phyloP scores from a whole-genome alignment of 1,284 basidiomycete species.

The Microbotryum lychnidis-dioicae region DNA sequence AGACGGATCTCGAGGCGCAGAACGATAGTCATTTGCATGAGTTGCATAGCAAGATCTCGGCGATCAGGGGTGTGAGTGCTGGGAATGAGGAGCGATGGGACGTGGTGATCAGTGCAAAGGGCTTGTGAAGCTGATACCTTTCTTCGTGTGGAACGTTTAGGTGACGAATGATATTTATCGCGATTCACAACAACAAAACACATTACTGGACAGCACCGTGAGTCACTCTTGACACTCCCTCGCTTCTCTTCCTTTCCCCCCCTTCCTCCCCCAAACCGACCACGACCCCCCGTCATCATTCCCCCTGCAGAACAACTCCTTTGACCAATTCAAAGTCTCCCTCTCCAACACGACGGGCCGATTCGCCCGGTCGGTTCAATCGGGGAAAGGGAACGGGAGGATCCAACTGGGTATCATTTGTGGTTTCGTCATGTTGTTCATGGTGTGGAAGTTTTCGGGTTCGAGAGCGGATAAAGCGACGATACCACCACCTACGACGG shows the following conservation, averaged over 20 bases:
- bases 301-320: constrained; percentile 27
- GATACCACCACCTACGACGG: too few relatives aligned
- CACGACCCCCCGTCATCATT: not conserved
- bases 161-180: constrained; percentile 35
- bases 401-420: constrained; percentile 22
- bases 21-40: constrained; percentile 34
- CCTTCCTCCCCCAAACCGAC: not conserved
- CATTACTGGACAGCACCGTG: constrained; percentile 32
- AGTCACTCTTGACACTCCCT: not conserved
- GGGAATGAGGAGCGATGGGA: not conserved
- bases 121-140: not conserved
- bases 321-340: constrained; percentile 33
- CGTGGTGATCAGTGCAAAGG: not conserved
- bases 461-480: too few relatives aligned
- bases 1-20: constrained; percentile 31
- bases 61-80: constrained; percentile 25
- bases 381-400: constrained; percentile 15
- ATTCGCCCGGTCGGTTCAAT: constrained; percentile 22
- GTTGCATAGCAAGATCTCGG: constrained; percentile 30
- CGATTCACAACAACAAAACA: constrained; percentile 32
- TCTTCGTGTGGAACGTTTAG: constrained; percentile 11
- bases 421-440: constrained; percentile 18
- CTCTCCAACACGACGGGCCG: constrained; percentile 23
- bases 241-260: not conserved
- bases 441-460: constrained; percentile 20